Percentiles rank a stretch among this genome's conserved stretches.
Conservation (phyloP, 2,329 filamentous ascomycete species). For the Fusarium avenaceum region DNA sequence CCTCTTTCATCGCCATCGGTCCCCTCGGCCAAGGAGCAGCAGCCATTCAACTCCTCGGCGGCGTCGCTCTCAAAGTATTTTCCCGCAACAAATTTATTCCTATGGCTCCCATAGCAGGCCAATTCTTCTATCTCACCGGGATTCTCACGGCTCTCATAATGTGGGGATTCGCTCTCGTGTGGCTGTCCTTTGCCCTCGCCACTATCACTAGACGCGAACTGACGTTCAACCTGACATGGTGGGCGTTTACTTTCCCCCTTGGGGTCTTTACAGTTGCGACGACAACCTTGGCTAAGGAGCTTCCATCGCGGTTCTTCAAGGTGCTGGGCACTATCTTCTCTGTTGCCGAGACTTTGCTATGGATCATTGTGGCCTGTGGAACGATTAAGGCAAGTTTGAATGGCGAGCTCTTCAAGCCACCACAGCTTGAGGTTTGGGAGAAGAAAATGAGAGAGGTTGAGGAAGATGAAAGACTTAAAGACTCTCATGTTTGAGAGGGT, state of each 20-base stretch:
- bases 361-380: slow-evolving; percentile 33
- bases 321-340: slow-evolving; percentile 48
- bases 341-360: slow-evolving; percentile 33
- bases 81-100: slow-evolving; percentile 49
- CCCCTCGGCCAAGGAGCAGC: slow-evolving; percentile 74
- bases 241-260: slow-evolving; percentile 57
- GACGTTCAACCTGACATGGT: slow-evolving; percentile 57
- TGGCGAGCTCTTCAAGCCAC: slow-evolving; percentile 26
- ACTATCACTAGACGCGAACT: slow-evolving; percentile 49
- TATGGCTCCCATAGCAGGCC: slow-evolving; percentile 63
- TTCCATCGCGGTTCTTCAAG: slow-evolving; percentile 52
- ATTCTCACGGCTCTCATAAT: slow-evolving; percentile 53
- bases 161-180: slow-evolving; percentile 54
- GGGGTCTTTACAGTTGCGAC: slow-evolving; percentile 54
- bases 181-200: slow-evolving; percentile 53
- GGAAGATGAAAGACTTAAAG: background rate
- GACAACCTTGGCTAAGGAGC: slow-evolving; percentile 49
- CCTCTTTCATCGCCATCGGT: slow-evolving; percentile 72
- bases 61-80: slow-evolving; percentile 54
- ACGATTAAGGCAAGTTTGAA: slow-evolving; percentile 24
- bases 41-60: slow-evolving; percentile 60
- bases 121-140: slow-evolving; percentile 68
- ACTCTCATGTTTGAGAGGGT: slow-evolving; percentile 7
- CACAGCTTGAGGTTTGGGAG: slow-evolving; percentile 10
- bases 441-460: background rate